Evolutionary conservation across 495 filamentous ascomycete genomes (phyloP), one percentile per base, ranked within the genome.

Genomic region (Penicillium roqueforti): DNA sequence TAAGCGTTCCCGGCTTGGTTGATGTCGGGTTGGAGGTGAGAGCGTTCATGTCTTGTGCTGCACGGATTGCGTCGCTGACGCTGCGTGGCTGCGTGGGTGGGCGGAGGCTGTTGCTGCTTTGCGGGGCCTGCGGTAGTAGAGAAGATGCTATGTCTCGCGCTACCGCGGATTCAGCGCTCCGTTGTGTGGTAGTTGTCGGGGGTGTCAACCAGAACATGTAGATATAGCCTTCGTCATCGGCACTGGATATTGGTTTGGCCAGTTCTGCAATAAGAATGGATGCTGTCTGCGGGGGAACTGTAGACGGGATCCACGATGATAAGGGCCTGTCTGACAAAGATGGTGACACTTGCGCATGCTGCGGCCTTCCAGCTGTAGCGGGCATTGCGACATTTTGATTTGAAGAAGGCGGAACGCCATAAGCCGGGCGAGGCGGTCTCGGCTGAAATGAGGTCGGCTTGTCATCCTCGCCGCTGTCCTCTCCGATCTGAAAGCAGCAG

Each of bases 161-260:
- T 13, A 83, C 9, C 14, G 78, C 1, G 77, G 72, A 6, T 71
- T 38, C 20, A 42, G 18, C 25, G 42, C 41, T 14, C 16, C 31
- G 32, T 4, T 70, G 69, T 43, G 72, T 66, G 2, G 62, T 34
- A 1, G 61, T 56, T n/a, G 68, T 78, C 49, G 79, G 80, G 36
- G 81, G 81, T 0, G 79, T 83, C 4, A 96, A 76, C 91, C 91
- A 96, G 80, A 97, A 98, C 61, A 98, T 93, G 77, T 98, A 98
- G 59, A 97, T 97, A 66, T 91, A 98, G 34, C 93, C 93, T 40
- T 89, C 79, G 42, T 95, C 89, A 61, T 97, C 93, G 37, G 76
- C 71, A 5, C 70, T 71, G 3, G 88, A 89, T 55, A 95, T 79
- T 10, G 92, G 89, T 62, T 95, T 96, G 13, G 84, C 82, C 4